Conservation (phyloP, 2,329 filamentous ascomycete species). For the Madurella fahalii region DNA sequence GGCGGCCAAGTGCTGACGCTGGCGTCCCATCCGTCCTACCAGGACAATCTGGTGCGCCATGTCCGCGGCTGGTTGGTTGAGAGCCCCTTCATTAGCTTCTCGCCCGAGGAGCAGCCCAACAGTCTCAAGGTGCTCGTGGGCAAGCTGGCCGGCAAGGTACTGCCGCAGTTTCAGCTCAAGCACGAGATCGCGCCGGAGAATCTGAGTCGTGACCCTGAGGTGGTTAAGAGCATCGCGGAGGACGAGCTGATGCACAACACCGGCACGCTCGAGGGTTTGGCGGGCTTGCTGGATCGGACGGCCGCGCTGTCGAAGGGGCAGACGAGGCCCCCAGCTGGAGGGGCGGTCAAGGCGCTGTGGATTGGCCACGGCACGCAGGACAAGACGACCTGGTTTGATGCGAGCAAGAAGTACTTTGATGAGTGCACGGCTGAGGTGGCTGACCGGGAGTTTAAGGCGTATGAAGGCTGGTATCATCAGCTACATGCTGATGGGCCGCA, state of each 20-base stretch:
- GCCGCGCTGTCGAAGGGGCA: conserved; percentile 54
- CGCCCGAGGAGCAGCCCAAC: conserved; percentile 60
- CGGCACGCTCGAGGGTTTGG: conserved; percentile 77
- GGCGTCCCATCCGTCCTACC: conserved; percentile 47
- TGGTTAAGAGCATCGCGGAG: conserved; percentile 55
- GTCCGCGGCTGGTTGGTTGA: conserved; percentile 73
- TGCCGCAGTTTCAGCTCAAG: conserved; percentile 64
- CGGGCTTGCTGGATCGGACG: conserved; percentile 73
- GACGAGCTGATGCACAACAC: conserved; percentile 77
- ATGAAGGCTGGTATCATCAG: conserved; percentile 77
- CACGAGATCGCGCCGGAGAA: conserved; percentile 61
- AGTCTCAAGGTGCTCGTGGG: conserved; percentile 61
- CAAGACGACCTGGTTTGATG: conserved; percentile 61
- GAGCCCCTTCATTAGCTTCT: conserved; percentile 73
- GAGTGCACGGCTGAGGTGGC: conserved; percentile 46
- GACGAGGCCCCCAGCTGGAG: conserved; percentile 36
- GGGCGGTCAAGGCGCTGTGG: conserved; percentile 60
- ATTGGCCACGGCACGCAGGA: conserved; percentile 76
- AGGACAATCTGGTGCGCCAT: conserved; percentile 48
- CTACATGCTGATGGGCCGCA: conserved; percentile 55
- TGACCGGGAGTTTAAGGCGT: conserved; percentile 69
- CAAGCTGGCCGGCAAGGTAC: conserved; percentile 60
- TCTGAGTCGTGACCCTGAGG: conserved; percentile 63
- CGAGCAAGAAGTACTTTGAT: conserved; percentile 61
- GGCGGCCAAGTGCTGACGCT: conserved; percentile 70